Evolutionary conservation across 2,329 filamentous ascomycete species (phyloP).

Genomic region (Cercospora citrullina): DNA sequence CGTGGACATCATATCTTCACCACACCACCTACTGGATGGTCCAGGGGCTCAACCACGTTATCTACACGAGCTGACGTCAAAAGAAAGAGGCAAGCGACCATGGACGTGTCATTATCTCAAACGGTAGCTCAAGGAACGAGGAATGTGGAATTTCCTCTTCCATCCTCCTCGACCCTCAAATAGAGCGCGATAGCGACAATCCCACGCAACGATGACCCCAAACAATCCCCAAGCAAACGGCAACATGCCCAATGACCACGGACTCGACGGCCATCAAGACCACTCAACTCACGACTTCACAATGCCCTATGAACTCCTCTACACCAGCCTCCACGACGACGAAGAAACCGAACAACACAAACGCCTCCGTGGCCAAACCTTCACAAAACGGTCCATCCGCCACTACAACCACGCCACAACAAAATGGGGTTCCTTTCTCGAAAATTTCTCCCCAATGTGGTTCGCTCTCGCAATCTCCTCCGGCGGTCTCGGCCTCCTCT

Average conservation of each 20-base stretch:
- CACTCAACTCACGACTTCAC: constrained; percentile 8
- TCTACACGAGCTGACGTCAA: not conserved
- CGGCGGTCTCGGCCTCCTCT: constrained; percentile 12
- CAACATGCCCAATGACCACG: not conserved
- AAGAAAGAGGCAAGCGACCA: not conserved
- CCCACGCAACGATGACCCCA: not conserved
- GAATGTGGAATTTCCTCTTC: not conserved
- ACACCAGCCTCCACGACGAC: constrained; percentile 11
- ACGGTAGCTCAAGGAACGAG: not conserved
- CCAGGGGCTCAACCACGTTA: not conserved
- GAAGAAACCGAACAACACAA: constrained; percentile 20
- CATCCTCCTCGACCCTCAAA: not conserved
- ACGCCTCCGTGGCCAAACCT: constrained; percentile 9
- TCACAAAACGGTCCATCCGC: constrained; percentile 17
- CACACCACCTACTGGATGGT: not conserved
- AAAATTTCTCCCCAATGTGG: constrained; percentile 17
- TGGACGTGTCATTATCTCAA: not conserved
- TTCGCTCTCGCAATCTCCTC: constrained; percentile 18
- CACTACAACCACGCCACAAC: constrained; percentile 19
- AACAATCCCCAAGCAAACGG: not conserved
- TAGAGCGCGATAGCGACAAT: not conserved
- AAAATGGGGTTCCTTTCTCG: constrained; percentile 19
- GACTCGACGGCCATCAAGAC: not conserved
- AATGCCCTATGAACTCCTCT: constrained; percentile 11
- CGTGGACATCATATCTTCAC: not conserved